Percentiles rank a stretch among this genome's conserved stretches.
Evolutionary conservation across 441 rosid genomes (phyloP).

Genomic region (Populus hybrid): DNA sequence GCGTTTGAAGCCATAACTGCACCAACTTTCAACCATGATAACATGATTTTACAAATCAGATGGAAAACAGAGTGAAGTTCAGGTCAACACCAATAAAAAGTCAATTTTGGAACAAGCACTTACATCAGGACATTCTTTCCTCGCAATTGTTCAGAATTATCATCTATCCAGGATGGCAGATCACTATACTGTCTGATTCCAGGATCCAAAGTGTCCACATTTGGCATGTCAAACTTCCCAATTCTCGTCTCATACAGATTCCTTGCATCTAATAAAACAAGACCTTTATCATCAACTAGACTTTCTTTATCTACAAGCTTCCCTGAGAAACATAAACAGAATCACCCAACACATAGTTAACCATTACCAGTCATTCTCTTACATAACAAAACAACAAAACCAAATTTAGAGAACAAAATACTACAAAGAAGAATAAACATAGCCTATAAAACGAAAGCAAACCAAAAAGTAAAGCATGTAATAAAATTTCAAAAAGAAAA

Average conservation of each 20-base stretch:
- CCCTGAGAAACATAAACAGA: slow-evolving; percentile 31
- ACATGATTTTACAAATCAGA: not conserved
- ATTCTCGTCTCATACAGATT: slow-evolving; percentile 91
- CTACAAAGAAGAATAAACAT: not conserved
- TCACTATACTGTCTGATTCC: slow-evolving; percentile 90
- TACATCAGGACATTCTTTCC: slow-evolving; percentile 82
- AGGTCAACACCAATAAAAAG: not conserved
- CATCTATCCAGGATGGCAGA: slow-evolving; percentile 83
- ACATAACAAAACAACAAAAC: not conserved
- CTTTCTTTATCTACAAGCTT: slow-evolving; percentile 28
- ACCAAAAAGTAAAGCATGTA: not conserved
- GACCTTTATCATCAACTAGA: slow-evolving; percentile 29
- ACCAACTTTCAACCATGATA: not conserved
- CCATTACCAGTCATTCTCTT: not conserved
- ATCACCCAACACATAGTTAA: not conserved
- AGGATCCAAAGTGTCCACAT: slow-evolving; percentile 80
- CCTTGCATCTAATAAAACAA: slow-evolving; percentile 85
- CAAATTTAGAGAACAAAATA: not conserved
- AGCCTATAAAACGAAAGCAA: not conserved
- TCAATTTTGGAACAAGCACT: slow-evolving; percentile 19
- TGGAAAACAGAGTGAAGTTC: not conserved
- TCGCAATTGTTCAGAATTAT: slow-evolving; percentile 54
- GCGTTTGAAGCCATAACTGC: not conserved
- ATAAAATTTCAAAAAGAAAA: not conserved
- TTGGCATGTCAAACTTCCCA: slow-evolving; percentile 60